A percentile compares a stretch with the other conserved stretches of the same genome.
These are phyloP conservation scores for Pneumocystis jirovecii DNA, from an alignment of 1,139 yeast species.

Conservation along the genomic window DNA sequence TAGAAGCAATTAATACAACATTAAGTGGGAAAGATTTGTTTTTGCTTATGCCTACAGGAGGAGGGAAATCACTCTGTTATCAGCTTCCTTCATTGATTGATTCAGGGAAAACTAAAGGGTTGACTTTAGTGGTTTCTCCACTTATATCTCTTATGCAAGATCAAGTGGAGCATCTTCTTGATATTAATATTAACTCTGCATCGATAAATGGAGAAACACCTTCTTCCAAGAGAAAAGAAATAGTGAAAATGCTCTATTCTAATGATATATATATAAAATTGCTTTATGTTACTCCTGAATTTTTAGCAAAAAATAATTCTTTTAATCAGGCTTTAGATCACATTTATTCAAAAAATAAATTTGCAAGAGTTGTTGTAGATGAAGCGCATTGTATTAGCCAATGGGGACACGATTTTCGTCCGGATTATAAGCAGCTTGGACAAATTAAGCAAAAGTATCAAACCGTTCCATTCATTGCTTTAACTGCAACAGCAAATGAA, in stretches of 20 bases:
- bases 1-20: conserved; percentile 74
- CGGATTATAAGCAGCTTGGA: conserved; percentile 76
- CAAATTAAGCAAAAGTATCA: conserved; percentile 62
- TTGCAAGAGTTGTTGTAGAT: conserved; percentile 86
- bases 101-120: conserved; percentile 61
- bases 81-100: conserved; percentile 82
- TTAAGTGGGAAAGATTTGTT: conserved; percentile 73
- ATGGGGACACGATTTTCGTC: conserved; percentile 98
- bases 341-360: conserved; percentile 38
- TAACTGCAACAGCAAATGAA: conserved; percentile 95
- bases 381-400: conserved; percentile 98
- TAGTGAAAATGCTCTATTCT: conserved; percentile 45
- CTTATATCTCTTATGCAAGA: conserved; percentile 94
- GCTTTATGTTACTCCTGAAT: conserved; percentile 87
- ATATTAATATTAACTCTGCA: conserved; percentile 59
- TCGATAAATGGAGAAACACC: conserved; percentile 71
- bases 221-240: conserved; percentile 47
- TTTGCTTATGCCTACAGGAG: conserved; percentile 98
- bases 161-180: conserved; percentile 69
- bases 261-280: conserved; percentile 47
- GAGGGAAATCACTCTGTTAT: conserved; percentile 92
- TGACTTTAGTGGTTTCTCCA: conserved; percentile 88
- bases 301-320: conserved; percentile 64
- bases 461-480: conserved; percentile 78
- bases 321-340: conserved; percentile 50